phyloP scores from a whole-genome alignment of 108 stramenopile genomes.

The Skeletonema costatum region DNA sequence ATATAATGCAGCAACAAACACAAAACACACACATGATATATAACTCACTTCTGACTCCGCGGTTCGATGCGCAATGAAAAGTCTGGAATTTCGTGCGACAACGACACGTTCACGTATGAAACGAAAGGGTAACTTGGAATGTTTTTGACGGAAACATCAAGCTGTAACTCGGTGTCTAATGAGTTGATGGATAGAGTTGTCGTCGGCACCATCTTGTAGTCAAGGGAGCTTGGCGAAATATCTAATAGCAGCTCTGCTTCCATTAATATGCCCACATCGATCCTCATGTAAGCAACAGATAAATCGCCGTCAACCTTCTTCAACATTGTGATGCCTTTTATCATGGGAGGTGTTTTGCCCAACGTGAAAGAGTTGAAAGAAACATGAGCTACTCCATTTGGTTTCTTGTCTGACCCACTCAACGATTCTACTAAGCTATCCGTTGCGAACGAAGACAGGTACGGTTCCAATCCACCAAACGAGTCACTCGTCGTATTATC shows the following conservation, averaged over 20 bases:
- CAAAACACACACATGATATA: not conserved
- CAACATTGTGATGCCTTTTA: constrained; percentile 24
- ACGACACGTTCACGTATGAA: constrained; percentile 37
- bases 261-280: constrained; percentile 37
- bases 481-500: not conserved
- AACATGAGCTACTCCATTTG: constrained; percentile 49
- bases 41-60: constrained; percentile 39
- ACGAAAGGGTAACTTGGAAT: constrained; percentile 40
- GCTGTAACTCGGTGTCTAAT: constrained; percentile 21
- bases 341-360: constrained; percentile 37
- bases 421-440: constrained; percentile 12
- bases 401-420: constrained; percentile 24
- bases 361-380: constrained; percentile 40
- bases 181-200: constrained; percentile 45
- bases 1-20: not conserved
- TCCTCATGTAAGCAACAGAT: constrained; percentile 9
- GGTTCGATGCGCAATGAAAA: constrained; percentile 40
- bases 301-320: constrained; percentile 16
- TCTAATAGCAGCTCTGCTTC: constrained; percentile 39
- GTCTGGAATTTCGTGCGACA: constrained; percentile 33
- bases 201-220: constrained; percentile 42
- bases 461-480: constrained; percentile 38
- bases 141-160: constrained; percentile 33
- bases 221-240: constrained; percentile 43
- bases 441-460: constrained; percentile 15